Percentiles rank a stretch among this genome's conserved stretches.
phyloP scores from a whole-genome alignment of 345 rosid genomes.

The Psidium guajava region DNA sequence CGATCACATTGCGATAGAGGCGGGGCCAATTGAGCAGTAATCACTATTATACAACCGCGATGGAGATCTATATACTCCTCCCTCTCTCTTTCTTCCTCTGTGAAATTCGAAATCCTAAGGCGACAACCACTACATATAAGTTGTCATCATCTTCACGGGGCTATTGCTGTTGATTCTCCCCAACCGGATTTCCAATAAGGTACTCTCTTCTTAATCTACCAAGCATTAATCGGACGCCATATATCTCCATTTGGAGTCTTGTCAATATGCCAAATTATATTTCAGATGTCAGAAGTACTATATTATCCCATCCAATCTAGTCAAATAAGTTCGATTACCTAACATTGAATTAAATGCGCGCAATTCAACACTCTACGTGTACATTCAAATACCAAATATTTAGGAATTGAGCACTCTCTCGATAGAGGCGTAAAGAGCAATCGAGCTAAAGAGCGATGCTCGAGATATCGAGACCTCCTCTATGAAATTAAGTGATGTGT shows the following conservation, averaged over 20 bases:
- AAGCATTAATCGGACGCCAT: background rate
- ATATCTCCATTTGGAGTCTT: background rate
- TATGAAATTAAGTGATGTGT: background rate
- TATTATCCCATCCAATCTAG: background rate
- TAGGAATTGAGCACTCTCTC: background rate
- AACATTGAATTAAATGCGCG: background rate
- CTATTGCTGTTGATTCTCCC: background rate
- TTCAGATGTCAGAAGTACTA: background rate
- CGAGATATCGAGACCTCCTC: background rate
- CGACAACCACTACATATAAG: background rate
- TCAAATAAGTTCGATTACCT: background rate
- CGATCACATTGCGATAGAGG: background rate
- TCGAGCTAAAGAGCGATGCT: background rate
- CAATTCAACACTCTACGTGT: background rate
- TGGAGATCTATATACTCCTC: background rate
- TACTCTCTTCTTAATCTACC: background rate
- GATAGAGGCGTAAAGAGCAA: accelerated
- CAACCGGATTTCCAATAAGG: background rate
- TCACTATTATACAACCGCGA: too few species aligned
- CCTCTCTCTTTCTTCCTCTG: background rate
- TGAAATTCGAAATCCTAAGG: background rate
- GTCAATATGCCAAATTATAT: background rate
- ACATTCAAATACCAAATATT: background rate
- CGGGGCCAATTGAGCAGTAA: too few species aligned
- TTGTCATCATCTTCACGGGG: background rate